These are phyloP conservation scores for Penicillium chermesinum DNA, from an alignment of 495 filamentous ascomycete species.

Conservation along the genomic window DNA sequence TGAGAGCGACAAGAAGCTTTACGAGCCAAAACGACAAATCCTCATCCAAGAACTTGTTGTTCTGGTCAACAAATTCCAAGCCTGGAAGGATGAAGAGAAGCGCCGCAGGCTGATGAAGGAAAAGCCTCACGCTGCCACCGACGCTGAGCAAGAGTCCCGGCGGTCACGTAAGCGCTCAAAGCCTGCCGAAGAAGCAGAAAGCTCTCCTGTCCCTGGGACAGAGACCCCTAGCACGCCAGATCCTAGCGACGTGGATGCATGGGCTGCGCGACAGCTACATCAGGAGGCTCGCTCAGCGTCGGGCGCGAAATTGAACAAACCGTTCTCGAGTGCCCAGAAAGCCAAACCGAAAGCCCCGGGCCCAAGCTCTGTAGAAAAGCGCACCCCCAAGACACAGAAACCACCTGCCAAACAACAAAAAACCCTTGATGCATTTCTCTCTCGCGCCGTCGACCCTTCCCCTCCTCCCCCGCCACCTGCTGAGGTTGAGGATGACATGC, in stretches of 20 bases:
- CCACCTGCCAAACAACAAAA: conserved; percentile 31
- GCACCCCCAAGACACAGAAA: conserved; percentile 16
- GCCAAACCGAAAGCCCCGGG: conserved; percentile 9
- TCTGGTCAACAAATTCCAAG: conserved; percentile 78
- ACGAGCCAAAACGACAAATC: conserved; percentile 76
- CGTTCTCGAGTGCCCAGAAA: conserved; percentile 10
- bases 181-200: conserved; percentile 13
- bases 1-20: conserved; percentile 74
- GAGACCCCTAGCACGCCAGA: conserved; percentile 49
- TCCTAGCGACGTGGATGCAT: conserved; percentile 68
- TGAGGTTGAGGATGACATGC: not conserved
- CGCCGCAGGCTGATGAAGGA: conserved; percentile 66
- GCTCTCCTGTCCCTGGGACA: conserved; percentile 20
- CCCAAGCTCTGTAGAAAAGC: conserved; percentile 1
- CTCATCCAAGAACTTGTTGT: conserved; percentile 75
- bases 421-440: conserved; percentile 8
- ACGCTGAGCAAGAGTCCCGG: conserved; percentile 14
- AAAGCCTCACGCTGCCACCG: conserved; percentile 35
- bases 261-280: conserved; percentile 65
- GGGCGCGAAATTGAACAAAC: conserved; percentile 32
- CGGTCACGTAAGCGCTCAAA: conserved; percentile 22
- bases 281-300: conserved; percentile 57
- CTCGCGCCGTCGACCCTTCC: conserved; percentile 28
- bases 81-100: conserved; percentile 89
- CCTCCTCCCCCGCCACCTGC: not conserved